Evolutionary conservation across 441 rosid species (phyloP), one percentile per base, ranked within the genome.

Genomic region (Populus hybrid): DNA sequence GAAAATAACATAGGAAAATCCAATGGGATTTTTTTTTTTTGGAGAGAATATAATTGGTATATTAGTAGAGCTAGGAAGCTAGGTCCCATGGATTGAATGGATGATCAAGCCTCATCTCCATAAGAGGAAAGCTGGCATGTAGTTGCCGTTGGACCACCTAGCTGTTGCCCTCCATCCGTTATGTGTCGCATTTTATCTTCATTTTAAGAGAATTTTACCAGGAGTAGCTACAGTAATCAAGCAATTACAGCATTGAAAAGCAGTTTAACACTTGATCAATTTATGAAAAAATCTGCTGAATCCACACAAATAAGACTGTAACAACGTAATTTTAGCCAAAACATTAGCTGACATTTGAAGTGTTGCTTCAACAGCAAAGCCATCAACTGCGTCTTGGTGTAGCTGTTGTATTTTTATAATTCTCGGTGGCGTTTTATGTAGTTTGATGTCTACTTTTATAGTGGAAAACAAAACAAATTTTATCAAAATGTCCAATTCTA

Each of bases 61-160:
- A 69, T 57, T 76, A 76, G 57, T 69, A 76, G 40, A 76, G 40
- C 21, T 46, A 50, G 46, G 5, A 40, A 40, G 50, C 4, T 12
- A 46, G 71, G 70, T 42, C 71, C 46, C 71, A 77, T 77, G 23
- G 61, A 71, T 20, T 71, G 75, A 70, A 77, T 40, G 75, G 71
- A 71, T 32, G 64, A 30, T 26, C 26, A 30, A 71, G 71, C 71
- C 80, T 77, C 71, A 66, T 71, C 80, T 24, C 64, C n/a, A 42
- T 53, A 69, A 46, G 57, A 63, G 23, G 69, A 67, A 73, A 42
- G 80, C 71, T 70, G 80, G 75, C 71, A 16, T 67, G 72, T 8
- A 59, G 67, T 12, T 46, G 80, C 30, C 50, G 66, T 71, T 77
- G 80, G 75, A 71, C 80, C 80, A 71, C 80, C 63, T 0, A 3